Evolutionary conservation across 1,284 basidiomycete genomes (phyloP), one percentile per base, ranked within the genome.

Genomic region (Ceratobasidium theobromae): DNA sequence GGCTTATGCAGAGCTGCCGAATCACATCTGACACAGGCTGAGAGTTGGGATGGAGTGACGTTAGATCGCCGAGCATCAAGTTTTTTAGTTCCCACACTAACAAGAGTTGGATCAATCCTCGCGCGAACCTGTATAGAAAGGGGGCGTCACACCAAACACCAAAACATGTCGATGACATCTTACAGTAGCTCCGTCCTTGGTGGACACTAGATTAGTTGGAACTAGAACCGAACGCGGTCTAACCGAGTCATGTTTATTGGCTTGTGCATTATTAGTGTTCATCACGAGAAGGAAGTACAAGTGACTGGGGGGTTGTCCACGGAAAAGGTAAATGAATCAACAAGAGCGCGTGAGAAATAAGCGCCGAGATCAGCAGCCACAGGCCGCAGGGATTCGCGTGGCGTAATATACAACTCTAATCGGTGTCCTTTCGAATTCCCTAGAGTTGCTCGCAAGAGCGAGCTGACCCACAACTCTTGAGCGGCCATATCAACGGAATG

Each of bases 191-290:
- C 87, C 88, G 27, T 89, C 86, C 67, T 81, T 84, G 12, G 87
- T 89, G 3, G 87, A 86, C 55, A 92, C 89, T 66, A 81, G 88
- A 76, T 92, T 92, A 5, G 90, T 92, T 11, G 90, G 89, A 1
- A 91, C 82, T 27, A 91, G 79, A 9, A 62, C 73, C 69, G 75
- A 69, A 77, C 72, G 49, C 70, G 69, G 48, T 18, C 48, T 38
- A 25, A 16, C 27, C 32, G 57, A 49, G 18, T 60, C 57, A 33
- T 49, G 57, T 49, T 60, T 60, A 60, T 49, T 60, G 18, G 57
- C 11, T 25, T 60, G 57, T 27, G 45, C 5, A 41, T 25, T 46
- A 23, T 62, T 73, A 67, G 27, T 71, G 67, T 30, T 73, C 51
- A 72, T 71, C 4, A 71, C 67, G 9, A 71, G 70, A 68, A 72